Base-by-base conservation (phyloP, 345 rosid species). In the Hibiscus syriacus region DNA sequence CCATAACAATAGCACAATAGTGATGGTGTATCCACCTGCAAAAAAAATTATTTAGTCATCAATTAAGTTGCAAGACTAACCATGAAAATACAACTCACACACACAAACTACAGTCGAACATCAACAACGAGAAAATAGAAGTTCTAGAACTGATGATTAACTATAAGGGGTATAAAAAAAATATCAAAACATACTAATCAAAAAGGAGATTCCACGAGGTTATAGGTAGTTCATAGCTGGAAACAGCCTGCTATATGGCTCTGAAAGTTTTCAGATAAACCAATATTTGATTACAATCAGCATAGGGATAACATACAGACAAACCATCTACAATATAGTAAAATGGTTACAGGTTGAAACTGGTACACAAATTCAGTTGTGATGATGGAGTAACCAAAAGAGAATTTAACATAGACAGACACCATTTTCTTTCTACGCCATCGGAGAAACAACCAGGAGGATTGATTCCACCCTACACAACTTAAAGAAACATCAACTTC, bases 1-100 rank as follows among this genome's bases (percentile, higher is more conserved):
- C 98, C 99, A 95, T 95, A 17, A 80, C 55, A 96, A 95, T 81
- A 56, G 99, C 98, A 75, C 88, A 95, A 72, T 92, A 95, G 74
- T 95, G 99, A 86, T 95, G 99, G 78, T 87, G 85, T 72, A 95
- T 81, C 99, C 99, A 92, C 99, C 99, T 95, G 84, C 60, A 72
- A 73, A 81, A 71, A n/a, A 57, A 73, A 75, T 23, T 6, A 26
- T n/a, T 4, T 26, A 17, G 53, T 43, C 38, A 43, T 43, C 38
- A 43, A 16, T 43, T 22, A 50, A 22, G 19, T 61, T 39, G 50
- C 30, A 61, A 38, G 66, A 38, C 2, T 61, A 38, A 45, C 23
- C 54, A 63, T 20, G 54, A 43, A 63, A 43, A 43, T 25, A 16
- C 0, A 1, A 63, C 25, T 20, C 23, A 63, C 54, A 26, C 7